Evolutionary conservation across 305 asterid genomes (phyloP).

Genomic region (Petunia hybrid): DNA sequence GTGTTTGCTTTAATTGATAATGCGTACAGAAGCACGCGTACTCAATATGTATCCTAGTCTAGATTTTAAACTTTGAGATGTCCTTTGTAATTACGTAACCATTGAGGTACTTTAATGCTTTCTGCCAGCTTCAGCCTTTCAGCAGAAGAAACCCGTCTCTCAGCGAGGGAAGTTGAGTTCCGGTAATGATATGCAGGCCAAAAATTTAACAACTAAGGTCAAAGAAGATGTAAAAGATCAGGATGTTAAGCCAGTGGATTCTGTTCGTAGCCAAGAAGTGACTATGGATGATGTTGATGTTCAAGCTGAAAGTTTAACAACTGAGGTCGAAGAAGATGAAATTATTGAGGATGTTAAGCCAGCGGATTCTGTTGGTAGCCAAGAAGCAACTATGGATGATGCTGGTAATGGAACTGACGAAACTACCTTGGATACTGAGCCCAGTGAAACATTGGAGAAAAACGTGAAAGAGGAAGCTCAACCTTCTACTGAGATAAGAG

Average conservation of each 20-base stretch:
- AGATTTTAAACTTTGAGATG: no score
- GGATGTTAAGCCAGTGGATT: conserved; percentile 36
- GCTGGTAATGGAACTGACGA: conserved; percentile 48
- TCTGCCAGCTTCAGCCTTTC: conserved; percentile 44
- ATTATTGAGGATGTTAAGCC: conserved; percentile 44
- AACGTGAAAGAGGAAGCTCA: conserved; percentile 52
- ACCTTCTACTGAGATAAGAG: conserved; percentile 46
- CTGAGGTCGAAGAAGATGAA: conserved; percentile 54
- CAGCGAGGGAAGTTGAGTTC: conserved; percentile 46
- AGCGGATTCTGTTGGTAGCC: conserved; percentile 30
- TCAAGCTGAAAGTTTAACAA: conserved; percentile 47
- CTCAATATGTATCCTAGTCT: no score
- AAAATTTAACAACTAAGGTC: conserved; percentile 45
- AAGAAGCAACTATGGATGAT: conserved; percentile 52
- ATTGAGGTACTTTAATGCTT: conserved; percentile 18
- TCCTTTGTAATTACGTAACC: background rate
- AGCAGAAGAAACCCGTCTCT: conserved; percentile 56
- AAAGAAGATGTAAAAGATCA: conserved; percentile 53
- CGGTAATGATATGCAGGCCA: conserved; percentile 39
- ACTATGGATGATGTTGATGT: conserved; percentile 40
- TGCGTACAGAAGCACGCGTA: no score
- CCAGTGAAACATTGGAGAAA: conserved; percentile 45
- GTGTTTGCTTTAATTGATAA: no score
- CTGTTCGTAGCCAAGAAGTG: conserved; percentile 45
- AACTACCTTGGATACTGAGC: conserved; percentile 51